Evolutionary conservation across 441 rosid genomes (phyloP), one percentile per base, ranked within the genome.

Genomic region (Gossypium trilobum): DNA sequence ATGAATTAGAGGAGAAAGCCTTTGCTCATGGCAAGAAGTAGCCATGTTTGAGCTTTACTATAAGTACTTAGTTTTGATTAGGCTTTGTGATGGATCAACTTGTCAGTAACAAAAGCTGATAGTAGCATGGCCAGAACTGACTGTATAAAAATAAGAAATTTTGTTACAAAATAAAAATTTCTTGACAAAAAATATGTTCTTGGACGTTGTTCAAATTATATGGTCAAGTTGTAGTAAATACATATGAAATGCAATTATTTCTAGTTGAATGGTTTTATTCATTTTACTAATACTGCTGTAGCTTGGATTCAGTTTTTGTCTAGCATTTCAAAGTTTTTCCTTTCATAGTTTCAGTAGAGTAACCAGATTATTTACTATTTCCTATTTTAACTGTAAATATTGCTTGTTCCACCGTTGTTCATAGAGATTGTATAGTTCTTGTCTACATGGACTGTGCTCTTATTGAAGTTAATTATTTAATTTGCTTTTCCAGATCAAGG

Each of bases 401-500:
- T 9, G 8, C 59, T 27, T 62, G n/a, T 39, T 14, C 27, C 11
- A 25, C 25, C 29, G 7, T 68, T 51, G 13, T 69, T 51, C 17
- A 36, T 39, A 42, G 19, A 52, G 42, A 4, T 7, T 0, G 14
- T 76, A 5, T 29, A 0, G 0, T 25, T 50, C 3, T 44, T 58
- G n/a, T 27, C 20, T 57, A 20, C 11, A 31, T 52, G 61, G 11
- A 17, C 8, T 33, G 39, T 62, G 8, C 27, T 13, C 2, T 60
- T 68, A 27, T 31, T 14, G 33, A 25, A 46, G 48, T 27, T 25
- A 36, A 23, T 14, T 11, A 29, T 29, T 60, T 63, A 29, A 46
- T 39, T 68, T 65, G 8, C 27, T 82, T 65, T n/a, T 1, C 68
- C 85, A 93, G 98, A 93, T 93, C 73, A 89, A 86, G 87, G 92